phyloP scores from a whole-genome alignment of 2,329 filamentous ascomycete genomes.

The Ceratocystis colombiana region DNA sequence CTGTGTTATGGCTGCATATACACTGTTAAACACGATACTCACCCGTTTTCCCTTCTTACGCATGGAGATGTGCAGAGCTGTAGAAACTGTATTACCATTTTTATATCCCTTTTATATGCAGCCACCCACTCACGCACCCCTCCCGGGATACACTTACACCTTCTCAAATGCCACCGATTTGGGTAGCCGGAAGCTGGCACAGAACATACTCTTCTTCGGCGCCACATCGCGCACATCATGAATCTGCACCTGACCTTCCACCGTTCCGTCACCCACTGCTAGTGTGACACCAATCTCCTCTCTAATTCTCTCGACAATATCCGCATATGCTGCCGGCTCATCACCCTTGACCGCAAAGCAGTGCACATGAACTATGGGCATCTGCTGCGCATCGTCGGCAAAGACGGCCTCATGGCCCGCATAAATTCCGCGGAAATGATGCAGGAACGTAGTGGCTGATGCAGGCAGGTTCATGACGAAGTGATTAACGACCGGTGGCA shows the following conservation, averaged over 20 bases:
- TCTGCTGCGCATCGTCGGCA: slow-evolving; percentile 42
- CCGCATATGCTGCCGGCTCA: slow-evolving; percentile 51
- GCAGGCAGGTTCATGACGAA: slow-evolving; percentile 98
- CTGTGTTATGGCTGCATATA: not conserved
- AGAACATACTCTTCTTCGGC: slow-evolving; percentile 94
- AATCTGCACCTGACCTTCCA: slow-evolving; percentile 45
- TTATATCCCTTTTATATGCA: slow-evolving; percentile 4
- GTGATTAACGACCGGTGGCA: slow-evolving; percentile 74
- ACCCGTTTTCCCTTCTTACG: not conserved
- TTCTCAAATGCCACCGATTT: slow-evolving; percentile 66
- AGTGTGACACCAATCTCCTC: slow-evolving; percentile 36
- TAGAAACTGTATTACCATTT: not conserved
- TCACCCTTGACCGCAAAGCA: slow-evolving; percentile 78
- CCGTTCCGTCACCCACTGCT: slow-evolving; percentile 38
- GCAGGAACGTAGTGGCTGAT: slow-evolving; percentile 72
- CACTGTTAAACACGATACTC: not conserved
- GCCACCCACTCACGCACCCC: not conserved
- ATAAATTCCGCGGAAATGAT: slow-evolving; percentile 67
- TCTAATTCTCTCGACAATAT: slow-evolving; percentile 38
- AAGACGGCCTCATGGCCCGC: slow-evolving; percentile 59
- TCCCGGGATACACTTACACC: not conserved
- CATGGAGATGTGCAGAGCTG: not conserved
- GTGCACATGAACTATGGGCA: slow-evolving; percentile 87
- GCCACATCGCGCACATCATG: slow-evolving; percentile 75
- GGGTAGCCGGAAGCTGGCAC: slow-evolving; percentile 81